Evolutionary conservation across 2,329 filamentous ascomycete species (phyloP), one percentile per base, ranked within the genome.

Genomic region (Fusarium dimerum): DNA sequence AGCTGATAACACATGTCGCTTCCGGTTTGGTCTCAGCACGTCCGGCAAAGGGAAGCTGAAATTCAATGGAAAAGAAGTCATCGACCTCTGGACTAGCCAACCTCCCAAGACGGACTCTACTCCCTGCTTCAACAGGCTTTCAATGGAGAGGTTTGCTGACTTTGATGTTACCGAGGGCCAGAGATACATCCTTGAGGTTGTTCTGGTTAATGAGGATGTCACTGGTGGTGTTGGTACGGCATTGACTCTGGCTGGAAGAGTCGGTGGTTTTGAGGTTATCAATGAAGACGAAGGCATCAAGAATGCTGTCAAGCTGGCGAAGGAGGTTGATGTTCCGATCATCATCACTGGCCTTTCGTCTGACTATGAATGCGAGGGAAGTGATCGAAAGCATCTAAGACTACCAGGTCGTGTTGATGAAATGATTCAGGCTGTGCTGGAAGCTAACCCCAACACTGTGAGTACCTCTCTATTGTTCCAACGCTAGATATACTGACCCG

Each of bases 361-460:
- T 1, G 64, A 67, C 1, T 69, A 64, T 26, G 66, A 69, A 40
- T 65, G 63, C 4, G 66, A 89, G 84, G 73, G 75, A 48, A 85
- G 85, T 45, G 86, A 89, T 66, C 80, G 87, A 45, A 88, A 87
- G 66, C 87, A 88, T 66, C 71, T 89, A 32, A 87, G 84, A 4
- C 69, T 88, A 1, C 89, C 86, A 79, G 74, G 57, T 1, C 60
- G 59, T 1, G 85, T 83, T 38, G 85, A 89, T 43, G 72, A 77
- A 7, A 66, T 89, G 50, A 82, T 87, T 57, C 66, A 72, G 6
- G 75, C 76, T 1, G 78, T 87, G 0, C 68, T 83, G 26, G 73
- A 76, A 0, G 81, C 71, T 2, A 87, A 87, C 59, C 73, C 81
- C 1, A 81, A 82, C 38, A 78, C 83, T 11, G 78, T 81, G 9